A percentile compares a stretch with the other conserved stretches of the same genome.
Evolutionary conservation across 139 green algal genomes (phyloP).

Genomic region (Asterochloris sp.): DNA sequence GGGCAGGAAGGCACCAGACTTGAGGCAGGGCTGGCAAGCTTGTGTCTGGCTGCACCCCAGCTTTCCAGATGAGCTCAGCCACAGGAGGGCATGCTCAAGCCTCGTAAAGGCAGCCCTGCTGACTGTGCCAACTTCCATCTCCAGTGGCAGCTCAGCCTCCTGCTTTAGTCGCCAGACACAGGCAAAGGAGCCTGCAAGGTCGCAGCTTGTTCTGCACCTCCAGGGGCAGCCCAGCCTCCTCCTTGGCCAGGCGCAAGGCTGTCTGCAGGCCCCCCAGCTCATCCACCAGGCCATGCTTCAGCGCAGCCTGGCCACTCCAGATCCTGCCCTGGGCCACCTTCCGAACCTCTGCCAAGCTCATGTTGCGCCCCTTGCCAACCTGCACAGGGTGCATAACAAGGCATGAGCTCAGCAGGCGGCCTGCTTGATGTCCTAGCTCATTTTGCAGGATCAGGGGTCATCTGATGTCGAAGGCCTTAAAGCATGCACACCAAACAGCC

Average conservation of each 20-base stretch:
- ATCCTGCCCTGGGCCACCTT: slow-evolving; percentile 77
- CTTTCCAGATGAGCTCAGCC: too few species aligned
- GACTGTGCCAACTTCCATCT: not conserved
- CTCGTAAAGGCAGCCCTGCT: not conserved
- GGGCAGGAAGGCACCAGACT: not conserved
- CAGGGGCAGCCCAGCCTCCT: slow-evolving; percentile 55
- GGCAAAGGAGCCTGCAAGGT: not conserved
- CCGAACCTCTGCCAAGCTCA: not conserved
- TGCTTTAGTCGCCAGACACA: not conserved
- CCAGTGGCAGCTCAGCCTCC: not conserved
- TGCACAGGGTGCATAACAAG: not conserved
- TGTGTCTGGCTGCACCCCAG: not conserved
- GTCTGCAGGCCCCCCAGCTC: slow-evolving; percentile 75
- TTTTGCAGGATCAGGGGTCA: too few species aligned
- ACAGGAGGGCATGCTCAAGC: not conserved
- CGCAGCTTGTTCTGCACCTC: not conserved
- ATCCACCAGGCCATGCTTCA: slow-evolving; percentile 78
- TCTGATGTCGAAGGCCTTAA: too few species aligned
- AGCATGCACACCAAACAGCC: too few species aligned
- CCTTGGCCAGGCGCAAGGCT: slow-evolving; percentile 77
- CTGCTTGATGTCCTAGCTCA: not conserved
- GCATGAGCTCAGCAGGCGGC: not conserved
- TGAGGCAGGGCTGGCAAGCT: not conserved
- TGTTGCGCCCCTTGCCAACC: not conserved
- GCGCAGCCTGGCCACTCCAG: slow-evolving; percentile 75